phyloP scores from a whole-genome alignment of 2,329 filamentous ascomycete genomes.

The Stemphylium beticola region DNA sequence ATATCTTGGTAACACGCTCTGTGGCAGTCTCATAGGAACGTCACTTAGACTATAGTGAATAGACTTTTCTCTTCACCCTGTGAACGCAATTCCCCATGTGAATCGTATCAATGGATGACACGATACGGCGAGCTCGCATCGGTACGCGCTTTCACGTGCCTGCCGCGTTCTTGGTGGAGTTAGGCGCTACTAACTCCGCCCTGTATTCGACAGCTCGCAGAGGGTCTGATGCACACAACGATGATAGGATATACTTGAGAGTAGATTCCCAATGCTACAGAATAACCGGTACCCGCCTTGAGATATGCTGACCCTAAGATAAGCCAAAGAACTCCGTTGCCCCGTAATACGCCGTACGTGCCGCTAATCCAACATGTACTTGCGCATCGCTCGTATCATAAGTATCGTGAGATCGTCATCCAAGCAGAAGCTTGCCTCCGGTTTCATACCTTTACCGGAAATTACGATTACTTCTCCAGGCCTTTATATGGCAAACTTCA shows the following conservation, averaged over 20 bases:
- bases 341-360: constrained; percentile 15
- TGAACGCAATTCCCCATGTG: too few relatives aligned
- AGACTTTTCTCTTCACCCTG: background rate
- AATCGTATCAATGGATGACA: background rate
- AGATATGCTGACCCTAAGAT: background rate
- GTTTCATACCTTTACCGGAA: background rate
- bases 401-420: constrained; percentile 32
- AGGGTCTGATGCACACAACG: background rate
- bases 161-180: background rate
- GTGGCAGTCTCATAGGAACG: background rate
- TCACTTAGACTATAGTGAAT: background rate
- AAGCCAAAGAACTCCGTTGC: background rate
- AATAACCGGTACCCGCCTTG: background rate
- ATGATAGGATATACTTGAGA: background rate
- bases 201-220: background rate
- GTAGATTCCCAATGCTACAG: background rate
- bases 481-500: constrained; percentile 39
- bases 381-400: constrained; percentile 9
- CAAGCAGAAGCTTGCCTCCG: constrained; percentile 3
- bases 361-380: constrained; percentile 8
- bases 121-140: background rate
- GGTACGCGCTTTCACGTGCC: constrained; percentile 13
- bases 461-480: constrained; percentile 25
- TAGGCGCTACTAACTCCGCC: constrained; percentile 1
- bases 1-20: background rate